Percentiles rank a stretch among this genome's conserved stretches.
Evolutionary conservation across 495 filamentous ascomycete genomes (phyloP).

Genomic region (Penicillium samsonianum): DNA sequence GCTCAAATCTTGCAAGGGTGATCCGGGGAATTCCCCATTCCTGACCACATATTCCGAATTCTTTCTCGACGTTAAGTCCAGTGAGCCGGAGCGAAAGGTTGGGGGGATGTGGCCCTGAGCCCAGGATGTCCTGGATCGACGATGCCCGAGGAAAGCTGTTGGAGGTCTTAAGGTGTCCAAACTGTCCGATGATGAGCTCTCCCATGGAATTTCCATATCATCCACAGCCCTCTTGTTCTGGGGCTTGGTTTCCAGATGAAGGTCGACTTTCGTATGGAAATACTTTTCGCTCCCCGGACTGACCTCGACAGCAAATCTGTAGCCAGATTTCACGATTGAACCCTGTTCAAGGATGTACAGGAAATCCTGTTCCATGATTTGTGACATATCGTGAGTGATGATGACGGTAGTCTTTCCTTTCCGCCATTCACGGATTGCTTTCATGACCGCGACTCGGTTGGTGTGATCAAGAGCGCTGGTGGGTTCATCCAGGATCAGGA

Average conservation of each 20-base stretch:
- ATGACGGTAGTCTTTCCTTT: constrained; percentile 77
- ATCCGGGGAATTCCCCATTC: not conserved
- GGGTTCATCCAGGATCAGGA: constrained; percentile 83
- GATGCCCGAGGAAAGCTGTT: constrained; percentile 6
- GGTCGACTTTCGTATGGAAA: constrained; percentile 11
- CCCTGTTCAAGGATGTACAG: constrained; percentile 81
- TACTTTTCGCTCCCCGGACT: constrained; percentile 20
- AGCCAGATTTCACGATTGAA: constrained; percentile 68
- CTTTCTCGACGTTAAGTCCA: constrained; percentile 4
- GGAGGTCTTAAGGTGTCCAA: constrained; percentile 11
- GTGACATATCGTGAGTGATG: constrained; percentile 86
- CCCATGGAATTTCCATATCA: not conserved
- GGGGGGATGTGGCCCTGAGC: constrained; percentile 23
- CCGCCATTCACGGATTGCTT: constrained; percentile 68
- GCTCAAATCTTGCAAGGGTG: not conserved
- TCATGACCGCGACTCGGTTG: constrained; percentile 69
- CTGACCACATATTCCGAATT: not conserved
- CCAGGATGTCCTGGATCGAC: constrained; percentile 10
- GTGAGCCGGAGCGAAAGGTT: constrained; percentile 16
- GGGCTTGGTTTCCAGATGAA: not conserved
- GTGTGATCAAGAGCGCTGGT: constrained; percentile 78
- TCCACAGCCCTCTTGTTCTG: not conserved
- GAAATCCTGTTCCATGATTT: constrained; percentile 73
- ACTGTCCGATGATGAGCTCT: not conserved
- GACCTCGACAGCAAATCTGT: constrained; percentile 46